Evolutionary conservation across 2,329 filamentous ascomycete genomes (phyloP).

Genomic region (Colletotrichum endophyticum): DNA sequence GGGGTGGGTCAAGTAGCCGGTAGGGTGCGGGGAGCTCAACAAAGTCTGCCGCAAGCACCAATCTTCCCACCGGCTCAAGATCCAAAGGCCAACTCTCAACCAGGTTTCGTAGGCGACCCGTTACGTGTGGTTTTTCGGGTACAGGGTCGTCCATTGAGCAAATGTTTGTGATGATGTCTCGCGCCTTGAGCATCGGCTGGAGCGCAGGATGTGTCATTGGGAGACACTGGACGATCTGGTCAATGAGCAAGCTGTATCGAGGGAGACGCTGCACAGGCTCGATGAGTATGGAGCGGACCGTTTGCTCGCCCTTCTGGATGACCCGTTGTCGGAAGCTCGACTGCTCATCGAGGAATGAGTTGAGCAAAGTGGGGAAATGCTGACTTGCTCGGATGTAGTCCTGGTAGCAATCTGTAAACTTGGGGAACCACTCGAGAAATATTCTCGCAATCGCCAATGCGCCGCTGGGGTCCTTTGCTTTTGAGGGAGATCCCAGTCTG

Average conservation of each 20-base stretch:
- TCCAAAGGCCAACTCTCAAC: constrained; percentile 78
- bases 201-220: constrained; percentile 87
- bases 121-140: constrained; percentile 74
- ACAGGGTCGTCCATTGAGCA: constrained; percentile 84
- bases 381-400: constrained; percentile 93
- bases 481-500: constrained; percentile 48
- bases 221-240: constrained; percentile 88
- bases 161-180: constrained; percentile 94
- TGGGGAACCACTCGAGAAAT: constrained; percentile 90
- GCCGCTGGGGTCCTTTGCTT: constrained; percentile 75
- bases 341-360: constrained; percentile 77
- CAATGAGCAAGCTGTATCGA: constrained; percentile 93
- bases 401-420: constrained; percentile 88
- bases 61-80: constrained; percentile 75
- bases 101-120: constrained; percentile 76
- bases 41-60: constrained; percentile 83
- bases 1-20: constrained; percentile 41
- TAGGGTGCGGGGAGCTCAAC: constrained; percentile 79
- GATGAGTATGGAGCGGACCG: constrained; percentile 88
- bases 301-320: constrained; percentile 86
- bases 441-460: constrained; percentile 78
- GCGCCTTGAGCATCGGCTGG: constrained; percentile 81
- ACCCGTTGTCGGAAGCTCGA: constrained; percentile 85
- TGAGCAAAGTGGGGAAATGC: constrained; percentile 82
- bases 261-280: constrained; percentile 95